phyloP scores from a whole-genome alignment of 768 basidiomycete species.

The Podaxis sp. region DNA sequence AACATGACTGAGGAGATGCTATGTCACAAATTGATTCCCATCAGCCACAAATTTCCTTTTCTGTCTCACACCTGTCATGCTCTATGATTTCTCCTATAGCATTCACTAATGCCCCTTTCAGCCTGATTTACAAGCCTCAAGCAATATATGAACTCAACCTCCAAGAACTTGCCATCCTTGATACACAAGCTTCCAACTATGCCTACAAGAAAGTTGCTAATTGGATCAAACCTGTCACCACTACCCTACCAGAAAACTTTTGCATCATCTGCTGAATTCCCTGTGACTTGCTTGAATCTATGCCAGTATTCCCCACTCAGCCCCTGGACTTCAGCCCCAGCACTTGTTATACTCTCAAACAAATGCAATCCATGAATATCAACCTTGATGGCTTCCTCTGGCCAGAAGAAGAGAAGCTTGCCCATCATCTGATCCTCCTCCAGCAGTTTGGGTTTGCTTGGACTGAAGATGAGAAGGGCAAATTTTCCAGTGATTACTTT shows the following conservation, averaged over 20 bases:
- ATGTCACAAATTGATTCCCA: too few relatives aligned
- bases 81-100: neutral
- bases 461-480: conserved; percentile 35
- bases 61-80: neutral
- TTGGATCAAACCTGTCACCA: neutral
- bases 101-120: neutral
- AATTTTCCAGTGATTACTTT: conserved; percentile 33
- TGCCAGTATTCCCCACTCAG: conserved; percentile 14
- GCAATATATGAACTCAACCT: neutral
- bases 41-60: too few relatives aligned
- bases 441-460: conserved; percentile 39
- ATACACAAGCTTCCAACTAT: neutral
- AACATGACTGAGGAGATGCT: too few relatives aligned
- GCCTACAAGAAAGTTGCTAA: conserved; percentile 8
- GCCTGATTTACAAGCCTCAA: neutral
- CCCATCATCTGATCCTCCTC: conserved; percentile 31
- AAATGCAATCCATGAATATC: conserved; percentile 18
- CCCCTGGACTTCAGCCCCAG: conserved; percentile 18
- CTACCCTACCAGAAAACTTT: conserved; percentile 11
- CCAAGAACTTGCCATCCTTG: neutral
- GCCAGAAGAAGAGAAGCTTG: too few relatives aligned
- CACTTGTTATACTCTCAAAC: conserved; percentile 23
- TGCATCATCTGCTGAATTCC: conserved; percentile 16
- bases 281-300: conserved; percentile 12
- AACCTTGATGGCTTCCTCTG: conserved; percentile 28